Conservation (phyloP, 2,329 filamentous ascomycete species). For the Mollisiaceae sp. region DNA sequence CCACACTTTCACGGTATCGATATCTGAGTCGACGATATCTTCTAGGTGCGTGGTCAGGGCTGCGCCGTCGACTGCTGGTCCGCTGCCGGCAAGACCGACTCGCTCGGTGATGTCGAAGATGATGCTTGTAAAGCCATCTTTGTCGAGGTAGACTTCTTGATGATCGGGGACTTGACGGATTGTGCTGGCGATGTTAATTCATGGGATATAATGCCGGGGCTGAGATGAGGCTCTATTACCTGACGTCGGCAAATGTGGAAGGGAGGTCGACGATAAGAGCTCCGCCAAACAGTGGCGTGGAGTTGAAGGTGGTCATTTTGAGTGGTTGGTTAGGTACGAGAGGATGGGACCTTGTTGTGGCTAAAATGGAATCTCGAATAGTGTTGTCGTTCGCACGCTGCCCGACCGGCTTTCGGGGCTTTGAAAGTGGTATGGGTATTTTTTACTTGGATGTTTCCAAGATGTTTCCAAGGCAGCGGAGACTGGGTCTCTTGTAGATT, state of each 20-base stretch:
- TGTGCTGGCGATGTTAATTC: slow-evolving; percentile 54
- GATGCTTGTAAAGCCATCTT: slow-evolving; percentile 81
- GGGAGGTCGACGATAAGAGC: slow-evolving; percentile 74
- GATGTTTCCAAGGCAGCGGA: slow-evolving; percentile 6
- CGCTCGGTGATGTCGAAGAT: slow-evolving; percentile 91
- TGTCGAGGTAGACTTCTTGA: slow-evolving; percentile 91
- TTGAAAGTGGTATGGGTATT: neutral
- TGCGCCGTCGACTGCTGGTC: slow-evolving; percentile 68
- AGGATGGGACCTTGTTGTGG: neutral
- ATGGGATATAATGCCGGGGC: slow-evolving; percentile 18
- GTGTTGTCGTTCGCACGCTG: neutral
- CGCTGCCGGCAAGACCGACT: slow-evolving; percentile 60
- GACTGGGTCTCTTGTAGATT: neutral
- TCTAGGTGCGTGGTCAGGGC: slow-evolving; percentile 73
- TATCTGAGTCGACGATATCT: slow-evolving; percentile 69
- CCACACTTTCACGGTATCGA: slow-evolving; percentile 69
- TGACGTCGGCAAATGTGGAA: slow-evolving; percentile 72
- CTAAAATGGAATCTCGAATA: neutral
- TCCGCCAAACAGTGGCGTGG: slow-evolving; percentile 71
- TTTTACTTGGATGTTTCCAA: slow-evolving; percentile 1
- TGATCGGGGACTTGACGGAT: slow-evolving; percentile 81
- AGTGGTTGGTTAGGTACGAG: neutral
- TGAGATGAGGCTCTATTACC: slow-evolving; percentile 51
- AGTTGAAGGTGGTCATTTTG: slow-evolving; percentile 59
- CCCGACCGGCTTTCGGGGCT: neutral